Conservation (phyloP, 768 basidiomycete species). For the Rhizopogon vesiculosus region DNA sequence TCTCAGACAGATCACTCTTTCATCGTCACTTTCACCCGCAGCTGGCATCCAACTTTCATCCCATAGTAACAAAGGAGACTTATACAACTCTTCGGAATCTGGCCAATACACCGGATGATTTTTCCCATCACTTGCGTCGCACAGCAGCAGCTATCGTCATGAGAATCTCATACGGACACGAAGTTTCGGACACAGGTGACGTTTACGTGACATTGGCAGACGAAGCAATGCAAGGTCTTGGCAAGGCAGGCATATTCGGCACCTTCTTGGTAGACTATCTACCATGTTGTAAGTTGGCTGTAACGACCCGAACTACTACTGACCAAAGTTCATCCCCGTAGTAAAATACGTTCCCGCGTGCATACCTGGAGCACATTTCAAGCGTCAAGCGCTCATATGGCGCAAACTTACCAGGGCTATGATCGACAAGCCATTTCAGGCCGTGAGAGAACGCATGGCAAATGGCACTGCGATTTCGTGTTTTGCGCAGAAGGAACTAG, state of each 20-base stretch:
- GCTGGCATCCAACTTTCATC: constrained; percentile 21
- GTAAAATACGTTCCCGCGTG: constrained; percentile 47
- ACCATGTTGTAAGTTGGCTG: constrained; percentile 22
- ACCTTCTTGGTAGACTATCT: constrained; percentile 38
- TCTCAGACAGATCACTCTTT: constrained; percentile 29
- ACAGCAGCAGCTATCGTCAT: constrained; percentile 35
- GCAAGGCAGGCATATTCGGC: constrained; percentile 37
- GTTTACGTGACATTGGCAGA: constrained; percentile 37
- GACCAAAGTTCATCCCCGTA: background rate
- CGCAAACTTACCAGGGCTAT: constrained; percentile 23
- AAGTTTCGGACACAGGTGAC: constrained; percentile 33
- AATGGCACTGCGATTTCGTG: constrained; percentile 30
- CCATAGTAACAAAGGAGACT: constrained; percentile 28
- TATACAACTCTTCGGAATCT: constrained; percentile 34
- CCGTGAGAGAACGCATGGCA: constrained; percentile 44
- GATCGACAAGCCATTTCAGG: constrained; percentile 31
- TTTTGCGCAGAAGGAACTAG: constrained; percentile 39
- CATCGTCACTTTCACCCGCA: constrained; percentile 32
- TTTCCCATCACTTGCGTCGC: constrained; percentile 32
- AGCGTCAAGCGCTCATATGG: constrained; percentile 42
- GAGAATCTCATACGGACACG: constrained; percentile 36
- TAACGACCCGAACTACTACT: background rate
- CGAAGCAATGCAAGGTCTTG: constrained; percentile 30
- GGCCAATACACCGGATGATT: constrained; percentile 31
- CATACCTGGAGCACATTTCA: constrained; percentile 46